Percentiles rank a stretch among this genome's conserved stretches.
Conservation (phyloP, 2,329 filamentous ascomycete genomes). For the Xylariaceae sp. region DNA sequence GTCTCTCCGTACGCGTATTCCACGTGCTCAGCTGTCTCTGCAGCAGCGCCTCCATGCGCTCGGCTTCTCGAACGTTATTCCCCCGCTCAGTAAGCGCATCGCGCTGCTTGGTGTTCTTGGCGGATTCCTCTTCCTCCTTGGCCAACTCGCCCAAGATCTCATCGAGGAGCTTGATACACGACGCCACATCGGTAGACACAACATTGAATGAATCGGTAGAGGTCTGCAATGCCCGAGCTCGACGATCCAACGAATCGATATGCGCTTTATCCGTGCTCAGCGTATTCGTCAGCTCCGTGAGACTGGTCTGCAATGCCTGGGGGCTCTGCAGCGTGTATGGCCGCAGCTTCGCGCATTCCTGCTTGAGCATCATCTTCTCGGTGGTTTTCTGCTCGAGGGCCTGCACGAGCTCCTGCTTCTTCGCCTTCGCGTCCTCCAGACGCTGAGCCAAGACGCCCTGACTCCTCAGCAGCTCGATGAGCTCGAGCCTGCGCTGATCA, state of each 20-base stretch:
- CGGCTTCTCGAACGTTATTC: constrained; percentile 86
- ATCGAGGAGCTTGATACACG: constrained; percentile 82
- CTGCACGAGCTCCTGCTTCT: constrained; percentile 70
- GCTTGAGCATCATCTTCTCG: constrained; percentile 63
- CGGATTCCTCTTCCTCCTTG: constrained; percentile 87
- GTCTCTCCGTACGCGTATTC: constrained; percentile 77
- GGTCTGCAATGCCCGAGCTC: constrained; percentile 85
- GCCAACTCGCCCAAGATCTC: constrained; percentile 78
- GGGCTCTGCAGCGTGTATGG: constrained; percentile 92
- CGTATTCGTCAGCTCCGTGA: constrained; percentile 76
- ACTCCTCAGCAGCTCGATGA: constrained; percentile 73
- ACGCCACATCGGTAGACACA: constrained; percentile 77
- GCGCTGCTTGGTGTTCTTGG: constrained; percentile 71
- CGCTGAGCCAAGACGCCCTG: constrained; percentile 80
- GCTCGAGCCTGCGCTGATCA: constrained; percentile 74
- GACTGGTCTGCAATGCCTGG: constrained; percentile 70
- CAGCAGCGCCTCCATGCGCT: constrained; percentile 77
- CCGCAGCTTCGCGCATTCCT: constrained; percentile 82
- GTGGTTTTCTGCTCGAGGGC: constrained; percentile 67
- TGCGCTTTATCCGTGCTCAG: constrained; percentile 73
- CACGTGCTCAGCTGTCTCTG: constrained; percentile 80
- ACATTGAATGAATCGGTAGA: constrained; percentile 84
- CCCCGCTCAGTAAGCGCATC: constrained; percentile 84
- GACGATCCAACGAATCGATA: constrained; percentile 81
- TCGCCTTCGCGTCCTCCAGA: constrained; percentile 74